Conservation (phyloP, 2,329 filamentous ascomycete species). For the Ophiocordyceps sinensis region DNA sequence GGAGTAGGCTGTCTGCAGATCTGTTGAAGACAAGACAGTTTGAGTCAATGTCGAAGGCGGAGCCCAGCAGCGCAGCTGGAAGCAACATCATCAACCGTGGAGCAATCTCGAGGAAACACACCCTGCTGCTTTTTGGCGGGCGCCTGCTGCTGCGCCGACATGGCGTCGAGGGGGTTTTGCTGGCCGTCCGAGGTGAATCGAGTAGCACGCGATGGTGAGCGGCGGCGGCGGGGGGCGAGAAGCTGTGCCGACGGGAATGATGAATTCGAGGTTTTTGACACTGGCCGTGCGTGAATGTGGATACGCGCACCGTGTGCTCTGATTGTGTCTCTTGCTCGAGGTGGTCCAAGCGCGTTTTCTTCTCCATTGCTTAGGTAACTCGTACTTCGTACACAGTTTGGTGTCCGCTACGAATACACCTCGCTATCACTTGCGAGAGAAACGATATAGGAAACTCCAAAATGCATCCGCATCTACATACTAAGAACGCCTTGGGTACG, state of each 20-base stretch:
- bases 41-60: constrained; percentile 3
- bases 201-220: neutral
- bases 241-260: neutral
- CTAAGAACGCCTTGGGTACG: constrained; percentile 75
- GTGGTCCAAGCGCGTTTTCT: no score
- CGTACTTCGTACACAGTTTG: no score
- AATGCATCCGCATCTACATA: constrained; percentile 98
- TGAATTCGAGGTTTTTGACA: constrained; percentile 1
- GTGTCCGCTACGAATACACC: no score
- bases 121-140: constrained; percentile 63
- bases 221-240: neutral
- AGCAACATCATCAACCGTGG: neutral
- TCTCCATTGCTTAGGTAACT: no score
- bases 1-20: constrained; percentile 66
- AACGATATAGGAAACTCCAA: neutral
- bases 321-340: neutral
- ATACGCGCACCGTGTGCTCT: neutral
- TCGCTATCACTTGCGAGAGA: no score
- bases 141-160: constrained; percentile 32
- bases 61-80: neutral
- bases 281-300: neutral
- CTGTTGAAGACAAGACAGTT: constrained; percentile 25
- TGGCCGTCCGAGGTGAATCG: neutral
- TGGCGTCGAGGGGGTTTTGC: constrained; percentile 9
- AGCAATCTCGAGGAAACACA: constrained; percentile 14